phyloP scores from a whole-genome alignment of 1,284 basidiomycete genomes.

The Papiliotrema nemorosa region DNA sequence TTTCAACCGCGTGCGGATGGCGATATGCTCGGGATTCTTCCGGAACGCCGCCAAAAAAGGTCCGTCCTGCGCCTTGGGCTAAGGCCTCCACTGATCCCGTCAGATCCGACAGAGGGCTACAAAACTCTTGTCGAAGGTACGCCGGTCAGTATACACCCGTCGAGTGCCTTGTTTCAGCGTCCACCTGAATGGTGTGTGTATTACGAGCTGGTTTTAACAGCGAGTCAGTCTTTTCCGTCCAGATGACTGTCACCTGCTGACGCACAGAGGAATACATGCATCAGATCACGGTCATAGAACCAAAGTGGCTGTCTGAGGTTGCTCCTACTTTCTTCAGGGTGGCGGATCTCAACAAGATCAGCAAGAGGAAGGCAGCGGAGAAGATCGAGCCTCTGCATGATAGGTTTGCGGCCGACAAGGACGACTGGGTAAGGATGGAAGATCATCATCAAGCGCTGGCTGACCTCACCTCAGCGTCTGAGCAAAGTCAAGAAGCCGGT shows the following conservation, averaged over 20 bases:
- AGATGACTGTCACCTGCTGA: conserved; percentile 3
- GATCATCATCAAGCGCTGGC: background rate
- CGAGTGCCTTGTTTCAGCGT: conserved; percentile 93
- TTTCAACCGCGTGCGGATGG: conserved; percentile 87
- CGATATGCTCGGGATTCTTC: conserved; percentile 97
- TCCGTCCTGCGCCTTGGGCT: conserved; percentile 45
- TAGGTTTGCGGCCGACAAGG: conserved; percentile 50
- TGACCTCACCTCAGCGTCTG: conserved; percentile 27
- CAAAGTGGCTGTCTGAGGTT: conserved; percentile 97
- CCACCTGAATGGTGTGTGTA: conserved; percentile 76
- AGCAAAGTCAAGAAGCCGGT: conserved; percentile 12
- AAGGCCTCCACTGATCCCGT: conserved; percentile 5
- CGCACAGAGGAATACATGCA: conserved; percentile 80
- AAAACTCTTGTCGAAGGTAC: conserved; percentile 97
- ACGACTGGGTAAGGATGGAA: conserved; percentile 48
- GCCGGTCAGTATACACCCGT: conserved; percentile 96
- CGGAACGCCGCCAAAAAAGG: conserved; percentile 95
- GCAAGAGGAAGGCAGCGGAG: conserved; percentile 93
- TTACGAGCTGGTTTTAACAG: conserved; percentile 70
- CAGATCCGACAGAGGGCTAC: conserved; percentile 64
- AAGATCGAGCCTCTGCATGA: conserved; percentile 78
- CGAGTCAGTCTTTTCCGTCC: conserved; percentile 48
- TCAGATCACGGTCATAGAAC: conserved; percentile 90
- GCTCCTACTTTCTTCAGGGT: conserved; percentile 95
- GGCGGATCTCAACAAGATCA: conserved; percentile 92